Conservation (phyloP, 139 green algal species). For the Prasinococcaceae sp. region DNA sequence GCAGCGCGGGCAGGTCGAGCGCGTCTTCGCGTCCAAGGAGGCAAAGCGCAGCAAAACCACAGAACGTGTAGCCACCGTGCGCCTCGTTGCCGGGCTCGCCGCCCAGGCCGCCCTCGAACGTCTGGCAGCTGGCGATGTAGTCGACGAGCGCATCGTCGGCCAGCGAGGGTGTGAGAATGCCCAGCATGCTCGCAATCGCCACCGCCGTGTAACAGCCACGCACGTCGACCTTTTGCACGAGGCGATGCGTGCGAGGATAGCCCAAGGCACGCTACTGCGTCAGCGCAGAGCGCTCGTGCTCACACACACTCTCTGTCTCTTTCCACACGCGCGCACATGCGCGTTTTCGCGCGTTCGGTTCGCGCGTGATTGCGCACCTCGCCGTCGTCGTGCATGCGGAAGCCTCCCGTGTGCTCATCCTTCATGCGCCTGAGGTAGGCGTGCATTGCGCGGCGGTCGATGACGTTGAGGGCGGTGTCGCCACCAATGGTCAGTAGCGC, state of each 20-base stretch:
- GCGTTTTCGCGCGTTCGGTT: no score
- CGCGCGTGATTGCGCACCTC: no score
- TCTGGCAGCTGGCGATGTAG: slow-evolving; percentile 27
- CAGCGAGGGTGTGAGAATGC: slow-evolving; percentile 2
- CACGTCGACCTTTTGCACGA: no score
- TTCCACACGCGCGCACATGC: no score
- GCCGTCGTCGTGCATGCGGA: slow-evolving; percentile 75
- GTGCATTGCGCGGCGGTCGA: slow-evolving; percentile 29
- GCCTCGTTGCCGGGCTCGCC: slow-evolving; percentile 92
- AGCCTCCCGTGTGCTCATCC: slow-evolving; percentile 52
- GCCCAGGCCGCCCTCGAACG: slow-evolving; percentile 74
- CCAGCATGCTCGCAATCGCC: slow-evolving; percentile 29
- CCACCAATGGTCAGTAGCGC: slow-evolving; percentile 66
- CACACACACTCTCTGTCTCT: no score
- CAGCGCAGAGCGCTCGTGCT: no score
- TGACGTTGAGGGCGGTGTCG: slow-evolving; percentile 33
- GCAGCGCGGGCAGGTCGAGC: slow-evolving; percentile 42
- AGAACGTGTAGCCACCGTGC: slow-evolving; percentile 97
- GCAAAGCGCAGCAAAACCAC: slow-evolving; percentile 60
- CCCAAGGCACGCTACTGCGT: no score
- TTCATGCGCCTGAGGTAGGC: slow-evolving; percentile 63
- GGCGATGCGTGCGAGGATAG: no score
- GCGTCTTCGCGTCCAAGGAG: slow-evolving; percentile 35
- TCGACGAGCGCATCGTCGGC: not conserved
- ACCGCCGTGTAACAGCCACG: slow-evolving; percentile 81